Evolutionary conservation across 768 basidiomycete species (phyloP), one percentile per base, ranked within the genome.

Genomic region (Tylopilus sp.): DNA sequence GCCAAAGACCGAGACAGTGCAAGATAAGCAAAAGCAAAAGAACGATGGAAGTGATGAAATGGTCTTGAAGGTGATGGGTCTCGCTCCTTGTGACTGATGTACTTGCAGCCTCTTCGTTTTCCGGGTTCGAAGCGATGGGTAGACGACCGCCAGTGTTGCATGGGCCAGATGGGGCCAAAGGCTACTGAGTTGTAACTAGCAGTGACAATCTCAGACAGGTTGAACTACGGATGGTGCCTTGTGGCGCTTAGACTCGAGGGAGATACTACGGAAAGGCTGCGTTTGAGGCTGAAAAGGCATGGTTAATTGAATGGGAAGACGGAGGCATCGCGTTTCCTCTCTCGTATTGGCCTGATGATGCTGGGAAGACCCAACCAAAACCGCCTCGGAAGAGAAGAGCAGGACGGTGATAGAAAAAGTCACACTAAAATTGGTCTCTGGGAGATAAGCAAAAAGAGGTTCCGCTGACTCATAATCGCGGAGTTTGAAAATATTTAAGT

Each of bases 401-500:
- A 31, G 10, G 20, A 30, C 9, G n/a, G n/a, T n/a, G n/a, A n/a
- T n/a, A n/a, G n/a, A 12, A 2, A 25, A 2, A 12, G n/a, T 36
- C 36, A 4, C 36, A 18, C 36, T 36, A 6, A 26, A 39, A 40
- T 33, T 20, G 28, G 28, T 44, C 46, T 44, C 41, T 43, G 30
- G 6, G 43, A 44, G 30, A 40, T 11, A 25, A 11, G 17, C 18
- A 15, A 12, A 21, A 17, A 20, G 36, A n/a, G 9, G 38, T 20
- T 10, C 13, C 3, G 58, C 44, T 63, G 55, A 56, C 40, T 59
- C 54, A 65, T 46, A 18, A 50, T 55, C 63, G 57, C 62, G 63
- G 62, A 53, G 57, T 28, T 52, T 57, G 0, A 66, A 63, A 45
- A 7, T 1, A 39, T 49, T 53, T 56, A 22, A 7, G 26, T 28